A percentile compares a stretch with the other conserved stretches of the same genome.
These are phyloP conservation scores for Picea mariana DNA, from an alignment of 83 land plant genomes.

Conservation along the genomic window DNA sequence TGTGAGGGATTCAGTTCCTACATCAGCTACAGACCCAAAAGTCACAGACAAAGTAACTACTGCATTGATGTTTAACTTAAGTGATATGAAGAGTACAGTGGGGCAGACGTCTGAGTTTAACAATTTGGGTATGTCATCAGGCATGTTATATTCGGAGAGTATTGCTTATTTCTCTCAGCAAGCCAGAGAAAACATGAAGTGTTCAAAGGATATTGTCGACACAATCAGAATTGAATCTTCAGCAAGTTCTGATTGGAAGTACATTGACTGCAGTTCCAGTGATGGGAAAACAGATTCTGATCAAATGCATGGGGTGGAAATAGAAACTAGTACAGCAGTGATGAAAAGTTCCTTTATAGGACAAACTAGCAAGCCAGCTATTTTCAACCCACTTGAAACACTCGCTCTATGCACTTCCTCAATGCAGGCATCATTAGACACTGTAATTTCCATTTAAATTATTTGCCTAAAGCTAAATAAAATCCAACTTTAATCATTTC, in stretches of 20 bases:
- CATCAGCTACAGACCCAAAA: neutral
- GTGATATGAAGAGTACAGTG: conserved; percentile 1
- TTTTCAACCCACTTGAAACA: conserved; percentile 1
- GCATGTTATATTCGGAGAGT: neutral
- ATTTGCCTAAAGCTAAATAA: no score
- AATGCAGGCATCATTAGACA: conserved; percentile 6
- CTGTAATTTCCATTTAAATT: conserved; percentile 7
- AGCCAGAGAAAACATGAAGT: neutral
- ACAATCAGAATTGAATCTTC: neutral
- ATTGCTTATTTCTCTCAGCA: neutral
- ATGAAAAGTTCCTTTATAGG: neutral
- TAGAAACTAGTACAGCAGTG: neutral
- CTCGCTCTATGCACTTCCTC: neutral
- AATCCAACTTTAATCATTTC: neutral
- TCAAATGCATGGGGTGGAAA: neutral
- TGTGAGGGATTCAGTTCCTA: neutral
- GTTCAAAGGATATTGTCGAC: neutral
- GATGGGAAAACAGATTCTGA: neutral
- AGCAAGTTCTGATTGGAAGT: neutral
- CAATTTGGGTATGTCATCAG: neutral
- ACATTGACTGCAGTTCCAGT: neutral
- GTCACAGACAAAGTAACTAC: neutral
- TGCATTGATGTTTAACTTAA: neutral
- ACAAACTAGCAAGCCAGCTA: neutral
- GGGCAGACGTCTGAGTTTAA: neutral